Evolutionary conservation across 768 basidiomycete species (phyloP).

Genomic region (Pulveroboletus ravenelii): DNA sequence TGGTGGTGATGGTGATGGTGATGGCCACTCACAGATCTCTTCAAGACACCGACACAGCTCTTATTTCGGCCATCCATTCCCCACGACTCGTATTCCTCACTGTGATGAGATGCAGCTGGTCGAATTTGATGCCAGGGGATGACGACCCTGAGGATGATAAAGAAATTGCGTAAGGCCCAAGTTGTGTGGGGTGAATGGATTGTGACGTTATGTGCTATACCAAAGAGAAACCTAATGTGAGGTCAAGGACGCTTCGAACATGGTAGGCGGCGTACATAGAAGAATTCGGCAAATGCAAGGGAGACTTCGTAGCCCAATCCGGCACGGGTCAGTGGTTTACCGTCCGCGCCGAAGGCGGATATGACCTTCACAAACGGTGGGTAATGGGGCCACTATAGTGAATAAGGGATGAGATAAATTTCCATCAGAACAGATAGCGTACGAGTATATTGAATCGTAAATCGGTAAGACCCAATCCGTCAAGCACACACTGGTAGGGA

Average conservation of each 20-base stretch:
- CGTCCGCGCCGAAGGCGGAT: constrained; percentile 18
- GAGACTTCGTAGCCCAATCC: constrained; percentile 26
- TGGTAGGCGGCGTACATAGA: constrained; percentile 19
- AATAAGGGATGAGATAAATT: not conserved
- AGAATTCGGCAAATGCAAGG: constrained; percentile 28
- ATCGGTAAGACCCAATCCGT: constrained; percentile 15
- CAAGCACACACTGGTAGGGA: constrained; percentile 18
- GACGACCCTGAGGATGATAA: constrained; percentile 4
- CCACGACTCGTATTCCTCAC: constrained; percentile 26
- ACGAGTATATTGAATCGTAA: constrained; percentile 23
- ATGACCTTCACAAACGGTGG: constrained; percentile 21
- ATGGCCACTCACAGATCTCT: constrained; percentile 9
- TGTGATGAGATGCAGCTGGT: constrained; percentile 22
- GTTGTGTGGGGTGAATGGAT: constrained; percentile 5
- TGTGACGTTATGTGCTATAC: constrained; percentile 19
- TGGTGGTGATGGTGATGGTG: not conserved
- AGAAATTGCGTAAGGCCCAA: constrained; percentile 20
- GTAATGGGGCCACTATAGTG: constrained; percentile 25
- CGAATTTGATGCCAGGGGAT: constrained; percentile 18
- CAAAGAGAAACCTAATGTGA: constrained; percentile 1
- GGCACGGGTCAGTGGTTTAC: constrained; percentile 19
- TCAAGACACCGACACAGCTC: constrained; percentile 16
- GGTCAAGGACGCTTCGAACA: not conserved
- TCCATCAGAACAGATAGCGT: not conserved
- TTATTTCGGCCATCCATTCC: constrained; percentile 27